Percentiles rank a stretch among this genome's conserved stretches.
Conservation (phyloP, 192 early-diverging fungal genomes). For the Gaertneriomyces semiglobifer region DNA sequence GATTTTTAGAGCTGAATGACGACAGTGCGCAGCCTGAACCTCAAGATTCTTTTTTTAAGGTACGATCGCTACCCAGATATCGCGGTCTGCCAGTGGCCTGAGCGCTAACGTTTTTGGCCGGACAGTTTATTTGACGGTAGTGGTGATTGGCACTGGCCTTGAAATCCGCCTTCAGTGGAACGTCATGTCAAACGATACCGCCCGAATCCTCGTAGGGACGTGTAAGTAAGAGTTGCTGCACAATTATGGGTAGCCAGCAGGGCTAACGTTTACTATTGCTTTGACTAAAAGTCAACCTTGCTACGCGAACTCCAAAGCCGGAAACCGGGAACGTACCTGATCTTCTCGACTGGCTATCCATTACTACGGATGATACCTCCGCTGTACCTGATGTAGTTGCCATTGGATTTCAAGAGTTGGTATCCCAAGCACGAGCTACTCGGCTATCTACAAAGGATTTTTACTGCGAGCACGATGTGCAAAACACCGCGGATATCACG, state of each 20-base stretch:
- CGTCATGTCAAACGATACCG: no score
- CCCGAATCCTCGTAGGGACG: constrained; percentile 10
- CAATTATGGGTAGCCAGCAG: background rate
- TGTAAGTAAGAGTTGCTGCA: constrained; percentile 11
- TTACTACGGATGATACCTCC: background rate
- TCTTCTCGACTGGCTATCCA: constrained; percentile 15
- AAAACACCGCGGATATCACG: no score
- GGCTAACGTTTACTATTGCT: background rate
- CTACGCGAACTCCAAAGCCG: constrained; percentile 9
- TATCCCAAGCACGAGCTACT: constrained; percentile 27
- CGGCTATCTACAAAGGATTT: background rate
- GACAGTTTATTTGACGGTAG: no score
- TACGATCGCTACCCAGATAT: no score
- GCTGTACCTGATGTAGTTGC: constrained; percentile 34
- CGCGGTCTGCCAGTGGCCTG: no score
- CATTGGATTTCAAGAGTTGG: constrained; percentile 40
- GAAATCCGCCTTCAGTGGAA: no score
- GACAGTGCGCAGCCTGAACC: no score
- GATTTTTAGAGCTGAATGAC: no score
- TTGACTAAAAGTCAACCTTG: constrained; percentile 21
- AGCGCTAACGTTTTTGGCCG: no score
- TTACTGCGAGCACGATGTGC: no score
- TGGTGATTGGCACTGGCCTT: no score
- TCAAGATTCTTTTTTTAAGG: no score
- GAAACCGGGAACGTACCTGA: background rate